Evolutionary conservation across 306 rosid genomes (phyloP).

Genomic region (Cucurbita maxima): DNA sequence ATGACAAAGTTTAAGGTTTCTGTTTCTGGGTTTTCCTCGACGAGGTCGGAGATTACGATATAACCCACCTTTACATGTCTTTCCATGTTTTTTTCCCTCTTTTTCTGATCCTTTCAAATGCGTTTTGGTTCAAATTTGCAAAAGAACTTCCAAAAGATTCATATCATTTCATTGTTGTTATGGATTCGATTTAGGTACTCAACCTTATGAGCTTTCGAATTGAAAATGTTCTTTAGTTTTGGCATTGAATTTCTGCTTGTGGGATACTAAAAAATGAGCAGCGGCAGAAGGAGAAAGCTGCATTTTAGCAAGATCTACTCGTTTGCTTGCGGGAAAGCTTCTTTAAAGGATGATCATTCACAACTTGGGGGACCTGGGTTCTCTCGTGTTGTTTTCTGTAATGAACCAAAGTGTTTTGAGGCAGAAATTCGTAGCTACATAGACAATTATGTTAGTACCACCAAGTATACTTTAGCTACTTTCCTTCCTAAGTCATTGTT

Average conservation of each 20-base stretch:
- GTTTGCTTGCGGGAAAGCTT: slow-evolving; percentile 47
- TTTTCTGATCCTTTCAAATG: background rate
- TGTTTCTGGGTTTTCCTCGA: slow-evolving; percentile 11
- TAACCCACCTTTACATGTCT: background rate
- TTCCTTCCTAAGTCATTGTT: slow-evolving; percentile 87
- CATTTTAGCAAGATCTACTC: slow-evolving; percentile 79
- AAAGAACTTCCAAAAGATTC: background rate
- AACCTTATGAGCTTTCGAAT: slow-evolving; percentile 15
- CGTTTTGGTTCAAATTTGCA: background rate
- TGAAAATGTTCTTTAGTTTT: background rate
- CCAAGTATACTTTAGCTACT: slow-evolving; percentile 60
- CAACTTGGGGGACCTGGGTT: slow-evolving; percentile 68
- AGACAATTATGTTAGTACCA: slow-evolving; percentile 58
- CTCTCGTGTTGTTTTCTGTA: slow-evolving; percentile 64
- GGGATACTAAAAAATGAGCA: slow-evolving; percentile 20
- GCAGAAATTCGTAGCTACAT: slow-evolving; percentile 37
- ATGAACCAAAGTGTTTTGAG: slow-evolving; percentile 47
- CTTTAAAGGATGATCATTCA: slow-evolving; percentile 50
- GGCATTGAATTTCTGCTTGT: background rate
- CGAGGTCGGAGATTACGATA: slow-evolving; percentile 14
- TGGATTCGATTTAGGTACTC: slow-evolving; percentile 1
- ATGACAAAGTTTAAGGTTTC: slow-evolving; percentile 5
- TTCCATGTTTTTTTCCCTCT: background rate
- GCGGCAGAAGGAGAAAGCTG: slow-evolving; percentile 41
- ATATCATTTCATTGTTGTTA: background rate